These are phyloP conservation scores for Trichoderma lentiforme DNA, from an alignment of 2,329 filamentous ascomycete genomes.

Conservation along the genomic window DNA sequence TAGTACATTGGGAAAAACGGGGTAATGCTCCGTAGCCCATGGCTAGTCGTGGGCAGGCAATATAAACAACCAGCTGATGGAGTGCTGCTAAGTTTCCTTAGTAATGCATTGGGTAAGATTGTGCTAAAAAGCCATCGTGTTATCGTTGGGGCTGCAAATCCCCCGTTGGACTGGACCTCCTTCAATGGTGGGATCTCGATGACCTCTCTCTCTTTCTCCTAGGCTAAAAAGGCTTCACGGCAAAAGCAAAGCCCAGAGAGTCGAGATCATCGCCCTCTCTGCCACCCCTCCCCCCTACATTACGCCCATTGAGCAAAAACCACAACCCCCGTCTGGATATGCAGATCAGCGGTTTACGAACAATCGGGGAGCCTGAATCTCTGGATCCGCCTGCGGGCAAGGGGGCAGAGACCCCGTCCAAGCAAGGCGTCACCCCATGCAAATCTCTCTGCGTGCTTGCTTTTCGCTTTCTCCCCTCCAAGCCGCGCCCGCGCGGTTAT, in stretches of 20 bases:
- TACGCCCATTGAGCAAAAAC: neutral
- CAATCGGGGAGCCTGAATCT: conserved; percentile 9
- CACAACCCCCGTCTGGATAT: neutral
- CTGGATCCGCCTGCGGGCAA: neutral
- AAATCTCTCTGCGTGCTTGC: neutral
- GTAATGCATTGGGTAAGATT: conserved; percentile 3
- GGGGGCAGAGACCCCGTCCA: neutral
- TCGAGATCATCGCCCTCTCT: neutral
- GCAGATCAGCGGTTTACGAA: conserved; percentile 4
- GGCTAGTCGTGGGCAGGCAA: neutral
- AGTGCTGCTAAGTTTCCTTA: neutral
- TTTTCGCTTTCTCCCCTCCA: neutral
- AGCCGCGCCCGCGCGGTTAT: conserved; percentile 10
- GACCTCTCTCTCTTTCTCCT: neutral
- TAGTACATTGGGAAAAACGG: neutral
- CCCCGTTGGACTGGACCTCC: neutral
- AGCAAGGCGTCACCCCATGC: conserved; percentile 3
- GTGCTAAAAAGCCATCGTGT: neutral
- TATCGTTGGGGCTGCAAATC: neutral
- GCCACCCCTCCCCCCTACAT: neutral
- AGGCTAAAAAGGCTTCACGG: neutral
- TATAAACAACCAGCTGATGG: neutral
- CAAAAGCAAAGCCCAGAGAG: neutral
- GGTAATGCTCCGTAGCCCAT: neutral
- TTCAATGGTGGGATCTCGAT: neutral